A percentile compares a stretch with the other conserved stretches of the same genome.
These are phyloP conservation scores for Vanilla planifolia DNA, from an alignment of 106 monocot genomes.

Conservation along the genomic window DNA sequence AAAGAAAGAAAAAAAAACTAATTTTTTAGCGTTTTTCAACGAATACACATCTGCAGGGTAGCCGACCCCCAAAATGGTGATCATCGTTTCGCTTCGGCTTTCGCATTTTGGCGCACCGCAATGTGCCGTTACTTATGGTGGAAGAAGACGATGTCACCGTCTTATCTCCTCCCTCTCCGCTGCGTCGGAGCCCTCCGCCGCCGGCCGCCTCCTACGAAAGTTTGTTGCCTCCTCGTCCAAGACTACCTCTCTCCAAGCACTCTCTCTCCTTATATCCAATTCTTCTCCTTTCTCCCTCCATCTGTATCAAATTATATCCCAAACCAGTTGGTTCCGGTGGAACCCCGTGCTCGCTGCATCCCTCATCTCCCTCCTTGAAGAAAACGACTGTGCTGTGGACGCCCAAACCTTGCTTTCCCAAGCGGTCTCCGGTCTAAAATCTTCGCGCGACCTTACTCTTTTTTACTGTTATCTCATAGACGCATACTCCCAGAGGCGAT, in stretches of 20 bases:
- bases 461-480: slow-evolving; percentile 79
- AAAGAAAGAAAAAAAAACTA: too few relatives aligned
- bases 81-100: not conserved
- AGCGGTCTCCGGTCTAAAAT: slow-evolving; percentile 18
- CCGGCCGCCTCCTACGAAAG: slow-evolving; percentile 44
- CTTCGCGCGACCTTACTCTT: slow-evolving; percentile 28
- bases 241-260: slow-evolving; percentile 50
- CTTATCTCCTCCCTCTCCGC: slow-evolving; percentile 50
- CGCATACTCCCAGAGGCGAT: slow-evolving; percentile 27
- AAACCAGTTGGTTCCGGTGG: slow-evolving; percentile 62
- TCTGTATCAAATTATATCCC: slow-evolving; percentile 40
- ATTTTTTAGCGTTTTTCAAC: too few relatives aligned
- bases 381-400: slow-evolving; percentile 18
- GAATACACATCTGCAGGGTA: too few relatives aligned
- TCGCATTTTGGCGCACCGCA: not conserved
- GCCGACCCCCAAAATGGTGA: too few relatives aligned
- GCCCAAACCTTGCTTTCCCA: slow-evolving; percentile 45
- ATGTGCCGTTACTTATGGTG: not conserved
- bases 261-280: slow-evolving; percentile 54
- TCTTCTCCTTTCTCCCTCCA: slow-evolving; percentile 37
- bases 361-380: slow-evolving; percentile 50
- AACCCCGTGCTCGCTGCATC: slow-evolving; percentile 52
- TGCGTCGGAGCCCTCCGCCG: slow-evolving; percentile 26
- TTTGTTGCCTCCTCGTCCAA: slow-evolving; percentile 64
- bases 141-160: slow-evolving; percentile 35